These are phyloP conservation scores for Coccinonectria pachysandricola DNA, from an alignment of 2,329 filamentous ascomycete genomes.

Conservation along the genomic window DNA sequence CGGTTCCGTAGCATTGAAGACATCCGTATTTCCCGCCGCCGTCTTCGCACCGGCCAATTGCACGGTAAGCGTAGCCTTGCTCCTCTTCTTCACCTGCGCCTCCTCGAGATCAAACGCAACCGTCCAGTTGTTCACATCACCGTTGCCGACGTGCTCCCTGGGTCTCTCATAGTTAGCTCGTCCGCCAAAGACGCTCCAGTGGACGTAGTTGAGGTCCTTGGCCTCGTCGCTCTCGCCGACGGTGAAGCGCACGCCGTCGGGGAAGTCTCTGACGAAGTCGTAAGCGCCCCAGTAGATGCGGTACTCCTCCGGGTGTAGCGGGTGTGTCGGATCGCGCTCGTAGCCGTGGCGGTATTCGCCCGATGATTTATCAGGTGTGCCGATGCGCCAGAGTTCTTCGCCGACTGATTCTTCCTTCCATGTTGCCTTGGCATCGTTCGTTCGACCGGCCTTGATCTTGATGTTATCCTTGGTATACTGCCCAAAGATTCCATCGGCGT, in stretches of 20 bases:
- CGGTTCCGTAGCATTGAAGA: slow-evolving; percentile 41
- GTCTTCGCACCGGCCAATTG: slow-evolving; percentile 52
- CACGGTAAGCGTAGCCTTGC: slow-evolving; percentile 47
- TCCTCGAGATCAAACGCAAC: slow-evolving; percentile 39
- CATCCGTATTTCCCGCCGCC: slow-evolving; percentile 52
- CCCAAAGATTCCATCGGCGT: slow-evolving; percentile 52
- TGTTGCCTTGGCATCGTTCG: slow-evolving; percentile 25
- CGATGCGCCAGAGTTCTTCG: slow-evolving; percentile 51
- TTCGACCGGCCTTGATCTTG: slow-evolving; percentile 27
- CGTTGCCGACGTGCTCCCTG: slow-evolving; percentile 31
- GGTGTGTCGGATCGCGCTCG: slow-evolving; percentile 34
- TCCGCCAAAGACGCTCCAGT: slow-evolving; percentile 55
- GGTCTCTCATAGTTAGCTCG: slow-evolving; percentile 37
- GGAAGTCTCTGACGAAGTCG: slow-evolving; percentile 50
- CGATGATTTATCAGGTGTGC: slow-evolving; percentile 49
- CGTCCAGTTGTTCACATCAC: slow-evolving; percentile 48
- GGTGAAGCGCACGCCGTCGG: slow-evolving; percentile 45
- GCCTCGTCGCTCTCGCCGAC: slow-evolving; percentile 41
- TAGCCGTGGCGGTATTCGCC: slow-evolving; percentile 52
- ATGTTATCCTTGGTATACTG: slow-evolving; percentile 44
- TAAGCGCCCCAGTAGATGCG: slow-evolving; percentile 51
- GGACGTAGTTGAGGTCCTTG: slow-evolving; percentile 51
- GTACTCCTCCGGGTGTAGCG: slow-evolving; percentile 45
- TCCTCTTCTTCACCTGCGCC: slow-evolving; percentile 30
- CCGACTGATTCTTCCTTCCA: slow-evolving; percentile 48